Evolutionary conservation across 805 yeast genomes (phyloP), one percentile per base, ranked within the genome.

Genomic region (Starmerella lactis-condensi): DNA sequence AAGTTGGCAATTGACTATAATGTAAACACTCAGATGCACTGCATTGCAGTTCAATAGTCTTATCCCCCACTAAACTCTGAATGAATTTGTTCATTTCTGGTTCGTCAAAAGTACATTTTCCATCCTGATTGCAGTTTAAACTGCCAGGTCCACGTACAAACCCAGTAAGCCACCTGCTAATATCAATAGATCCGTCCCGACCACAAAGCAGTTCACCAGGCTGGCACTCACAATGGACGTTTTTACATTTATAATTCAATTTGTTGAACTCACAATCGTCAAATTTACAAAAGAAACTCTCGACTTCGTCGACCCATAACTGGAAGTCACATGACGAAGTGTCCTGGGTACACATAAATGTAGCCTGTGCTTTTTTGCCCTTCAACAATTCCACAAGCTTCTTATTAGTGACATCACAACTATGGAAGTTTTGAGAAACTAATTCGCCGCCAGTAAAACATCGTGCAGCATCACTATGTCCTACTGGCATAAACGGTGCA

Each of bases 141-240:
- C 76, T 83, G 20, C 93, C 98, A 0, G 98, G 98, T 2, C 98
- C 98, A 23, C 58, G 60, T 38, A 89, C 82, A 4, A 93, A 77
- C 48, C 83, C 89, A 2, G 82, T 70, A 37, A 89, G 61, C 52
- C 91, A 89, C 34, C 85, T 96, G 1, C 92, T 74, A 19, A 89
- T 78, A 53, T 89, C 95, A 42, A 89, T 82, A 2, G 94, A 81
- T 1, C 96, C 96, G 6, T 69, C 65, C 45, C 81, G 76, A 22
- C 98, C 98, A 60, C 98, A 89, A 5, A 89, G 61, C 82, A 79
- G 81, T 43, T 81, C 67, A 16, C 69, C 96, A 2, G 96, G 93
- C 21, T 85, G 61, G 58, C 98, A 89, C 43, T 75, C 65, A 53
- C 98, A 89, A n/a, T 69, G 57, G 19, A 78, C 79, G 9, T 65